phyloP scores from a whole-genome alignment of 1,284 basidiomycete genomes.

The Sanghuangporus baumii region DNA sequence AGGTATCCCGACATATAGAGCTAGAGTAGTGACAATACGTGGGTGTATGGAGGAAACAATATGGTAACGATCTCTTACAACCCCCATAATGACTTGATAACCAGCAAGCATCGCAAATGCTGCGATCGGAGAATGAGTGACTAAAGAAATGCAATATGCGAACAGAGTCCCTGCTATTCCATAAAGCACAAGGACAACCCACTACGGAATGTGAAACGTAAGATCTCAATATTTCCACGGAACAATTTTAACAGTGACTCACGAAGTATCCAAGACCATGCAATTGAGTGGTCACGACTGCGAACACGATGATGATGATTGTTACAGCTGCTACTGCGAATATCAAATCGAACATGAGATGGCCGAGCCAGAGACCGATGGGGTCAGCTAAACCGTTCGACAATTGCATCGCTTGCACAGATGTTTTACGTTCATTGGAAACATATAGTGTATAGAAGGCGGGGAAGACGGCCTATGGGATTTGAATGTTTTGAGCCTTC shows the following conservation, averaged over 20 bases:
- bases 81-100: conserved; percentile 70
- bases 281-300: conserved; percentile 55
- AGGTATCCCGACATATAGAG: conserved; percentile 62
- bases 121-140: conserved; percentile 62
- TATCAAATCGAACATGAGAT: conserved; percentile 69
- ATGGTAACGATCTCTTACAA: conserved; percentile 33
- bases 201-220: conserved; percentile 35
- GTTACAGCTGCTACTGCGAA: conserved; percentile 53
- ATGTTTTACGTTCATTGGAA: conserved; percentile 57
- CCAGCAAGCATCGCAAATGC: conserved; percentile 71
- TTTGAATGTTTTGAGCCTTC: not conserved
- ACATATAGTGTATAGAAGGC: conserved; percentile 79
- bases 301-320: conserved; percentile 59
- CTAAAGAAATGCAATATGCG: conserved; percentile 59
- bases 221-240: not conserved
- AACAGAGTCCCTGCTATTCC: conserved; percentile 65
- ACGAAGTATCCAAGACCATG: conserved; percentile 66
- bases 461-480: conserved; percentile 58
- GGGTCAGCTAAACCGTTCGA: conserved; percentile 75
- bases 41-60: not conserved
- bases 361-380: conserved; percentile 72
- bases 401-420: conserved; percentile 72
- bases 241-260: conserved; percentile 25
- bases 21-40: conserved; percentile 27
- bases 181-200: conserved; percentile 67